Evolutionary conservation across 2,329 filamentous ascomycete species (phyloP), one percentile per base, ranked within the genome.

Genomic region (Hirsutella rhossiliensis): DNA sequence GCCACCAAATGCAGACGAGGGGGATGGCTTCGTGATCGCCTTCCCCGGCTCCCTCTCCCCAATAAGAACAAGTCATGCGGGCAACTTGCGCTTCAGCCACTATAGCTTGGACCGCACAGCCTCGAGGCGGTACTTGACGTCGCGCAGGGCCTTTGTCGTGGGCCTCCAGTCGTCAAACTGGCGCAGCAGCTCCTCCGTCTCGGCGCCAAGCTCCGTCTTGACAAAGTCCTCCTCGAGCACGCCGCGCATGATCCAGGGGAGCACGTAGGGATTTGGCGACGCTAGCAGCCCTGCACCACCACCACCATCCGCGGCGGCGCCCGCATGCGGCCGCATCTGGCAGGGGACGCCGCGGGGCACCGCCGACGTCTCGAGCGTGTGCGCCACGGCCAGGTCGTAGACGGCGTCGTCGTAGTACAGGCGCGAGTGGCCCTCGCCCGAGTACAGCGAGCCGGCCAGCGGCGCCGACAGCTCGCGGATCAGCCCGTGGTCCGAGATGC

Each of bases 141-240:
- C 92, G 65, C 92, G 95, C 46, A 98, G 66, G 38, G 85, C 85
- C 67, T 97, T 98, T 8, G 82, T 94, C 0, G 72, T 74, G 1
- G 92, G 92, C 57, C 84, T 89, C 92, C 92, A 98, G 43, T 86
- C 80, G 59, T 97, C 89, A 62, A 97, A 98, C 61, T 94, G 80
- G 47, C 71, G 72, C n/a, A 98, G 68, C 42, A 98, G 63, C 56
- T 87, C 77, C 47, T 77, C 76, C 7, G 87, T 87, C 64, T 98
- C 92, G 2, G 73, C 65, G 29, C 78, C 78, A 17, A 94, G 66
- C 57, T 94, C 84, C 19, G 78, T 85, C 61, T 84, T 88, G 20
- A 97, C 90, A 55, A 87, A 80, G 17, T 92, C 84, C 61, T 98
- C 92, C 59, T 97, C 92, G 3, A 98, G 66, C 45, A 98, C 67